These are phyloP conservation scores for Zymoseptoria crescenta DNA, from an alignment of 2,329 filamentous ascomycete species.

Conservation along the genomic window DNA sequence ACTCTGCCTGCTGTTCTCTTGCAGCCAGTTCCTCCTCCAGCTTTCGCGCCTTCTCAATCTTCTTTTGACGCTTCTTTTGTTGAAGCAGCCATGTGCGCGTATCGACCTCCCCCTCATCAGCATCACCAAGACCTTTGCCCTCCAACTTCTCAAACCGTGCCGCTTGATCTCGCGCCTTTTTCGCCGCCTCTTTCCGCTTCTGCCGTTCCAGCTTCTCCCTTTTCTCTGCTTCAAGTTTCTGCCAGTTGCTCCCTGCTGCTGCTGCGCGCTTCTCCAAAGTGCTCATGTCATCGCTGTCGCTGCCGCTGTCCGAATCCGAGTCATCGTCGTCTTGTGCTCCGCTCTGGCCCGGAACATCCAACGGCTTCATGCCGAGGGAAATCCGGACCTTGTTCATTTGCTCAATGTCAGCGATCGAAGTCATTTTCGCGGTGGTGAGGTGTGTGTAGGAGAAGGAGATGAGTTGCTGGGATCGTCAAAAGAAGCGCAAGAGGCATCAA, in stretches of 20 bases:
- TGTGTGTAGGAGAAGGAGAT: background rate
- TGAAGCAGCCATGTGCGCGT: conserved; percentile 80
- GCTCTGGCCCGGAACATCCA: conserved; percentile 68
- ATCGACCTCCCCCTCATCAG: conserved; percentile 56
- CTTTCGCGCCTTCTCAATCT: conserved; percentile 66
- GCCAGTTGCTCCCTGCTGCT: conserved; percentile 67
- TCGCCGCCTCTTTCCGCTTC: conserved; percentile 71
- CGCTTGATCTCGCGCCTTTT: conserved; percentile 77
- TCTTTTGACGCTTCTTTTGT: conserved; percentile 89
- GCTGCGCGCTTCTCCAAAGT: conserved; percentile 77
- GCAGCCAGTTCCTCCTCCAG: conserved; percentile 71
- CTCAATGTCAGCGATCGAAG: conserved; percentile 61
- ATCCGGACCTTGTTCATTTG: conserved; percentile 89
- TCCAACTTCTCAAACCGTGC: conserved; percentile 68
- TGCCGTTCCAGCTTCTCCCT: conserved; percentile 70
- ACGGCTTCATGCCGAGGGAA: conserved; percentile 80
- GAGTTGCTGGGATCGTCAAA: background rate
- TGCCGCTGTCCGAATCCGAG: conserved; percentile 38
- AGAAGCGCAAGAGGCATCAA: background rate
- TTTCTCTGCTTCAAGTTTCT: conserved; percentile 57
- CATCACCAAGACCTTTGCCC: conserved; percentile 76
- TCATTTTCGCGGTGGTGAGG: conserved; percentile 22
- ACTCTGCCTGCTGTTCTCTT: conserved; percentile 64
- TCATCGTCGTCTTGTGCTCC: conserved; percentile 52
- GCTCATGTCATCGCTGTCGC: conserved; percentile 61